Conservation (phyloP, 768 basidiomycete genomes). For the Strobilomyces confusus region DNA sequence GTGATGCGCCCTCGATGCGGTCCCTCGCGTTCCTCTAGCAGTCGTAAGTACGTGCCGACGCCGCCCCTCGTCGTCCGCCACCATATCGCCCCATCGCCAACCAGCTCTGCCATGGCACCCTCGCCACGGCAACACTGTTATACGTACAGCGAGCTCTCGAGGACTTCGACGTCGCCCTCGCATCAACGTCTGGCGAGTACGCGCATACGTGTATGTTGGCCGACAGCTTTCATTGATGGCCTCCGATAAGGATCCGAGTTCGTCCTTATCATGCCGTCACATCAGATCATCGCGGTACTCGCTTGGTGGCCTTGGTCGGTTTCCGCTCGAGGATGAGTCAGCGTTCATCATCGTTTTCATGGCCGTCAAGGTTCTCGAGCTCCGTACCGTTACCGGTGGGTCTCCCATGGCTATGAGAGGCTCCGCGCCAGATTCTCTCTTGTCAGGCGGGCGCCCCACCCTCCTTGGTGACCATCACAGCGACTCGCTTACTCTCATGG, state of each 20-base stretch:
- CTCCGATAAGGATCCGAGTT: constrained; percentile 1
- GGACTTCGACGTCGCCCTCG: constrained; percentile 1
- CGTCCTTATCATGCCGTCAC: no score
- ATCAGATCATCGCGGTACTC: no score
- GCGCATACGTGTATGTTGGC: background rate
- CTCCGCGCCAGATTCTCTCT: background rate
- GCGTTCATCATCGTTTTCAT: background rate
- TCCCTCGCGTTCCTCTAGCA: background rate
- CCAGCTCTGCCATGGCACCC: background rate
- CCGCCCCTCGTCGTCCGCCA: background rate
- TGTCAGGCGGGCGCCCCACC: no score
- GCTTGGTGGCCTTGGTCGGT: no score
- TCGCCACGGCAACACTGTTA: constrained; percentile 12
- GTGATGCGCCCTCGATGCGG: background rate
- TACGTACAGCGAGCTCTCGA: constrained; percentile 2
- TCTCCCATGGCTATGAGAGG: no score
- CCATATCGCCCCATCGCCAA: constrained; percentile 1
- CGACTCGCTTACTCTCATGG: background rate
- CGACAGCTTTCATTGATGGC: constrained; percentile 10
- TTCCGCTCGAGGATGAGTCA: no score
- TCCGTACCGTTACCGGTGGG: background rate
- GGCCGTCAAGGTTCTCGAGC: background rate
- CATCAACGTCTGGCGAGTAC: background rate
- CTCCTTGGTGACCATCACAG: constrained; percentile 21
- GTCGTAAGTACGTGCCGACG: background rate